Evolutionary conservation across 116 monocot species (phyloP), one percentile per base, ranked within the genome.

Genomic region (Phalaenopsis hybrid): DNA sequence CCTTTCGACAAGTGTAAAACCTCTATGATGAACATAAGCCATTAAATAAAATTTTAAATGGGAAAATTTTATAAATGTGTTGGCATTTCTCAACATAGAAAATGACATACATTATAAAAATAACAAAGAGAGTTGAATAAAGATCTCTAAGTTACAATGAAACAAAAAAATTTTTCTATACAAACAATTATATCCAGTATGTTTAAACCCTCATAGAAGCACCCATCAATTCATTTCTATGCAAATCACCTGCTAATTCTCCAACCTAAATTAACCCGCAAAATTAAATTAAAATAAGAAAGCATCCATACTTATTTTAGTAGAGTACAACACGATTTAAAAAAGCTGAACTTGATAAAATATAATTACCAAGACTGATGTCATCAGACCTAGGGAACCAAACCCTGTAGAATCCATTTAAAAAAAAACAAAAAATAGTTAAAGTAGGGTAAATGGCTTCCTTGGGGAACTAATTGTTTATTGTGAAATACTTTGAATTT

Each of bases 331-430:
- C 15, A 72, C 28, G 41, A 72, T 37, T 72, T 43, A 72, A 9
- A 21, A 72, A 72, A 34, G 37, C 37, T 72, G 41, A 12, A 41
- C 4, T 74, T 43, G 25, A 31, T 37, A 34, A 11, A 20, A 43
- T 80, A 59, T 34, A 37, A 72, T 82, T 88, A 96, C 96, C 96
- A 93, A 83, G 18, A 96, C 96, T 77, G 93, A 96, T 18, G 93
- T 85, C 96, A 93, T 96, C 34, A 96, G 81, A 44, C 96, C 96
- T 80, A 96, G 86, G 9, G 96, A 96, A 81, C 96, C 96, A 85
- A 96, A 96, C 69, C 96, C 95, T 92, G 88, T 51, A 86, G 75
- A 45, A 13, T 33, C 5, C n/a, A 37, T 13, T 16, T 15, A 5
- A 37, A 61, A 57, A 21, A 63, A 8, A 63, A 63, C 8, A 65